phyloP scores from a whole-genome alignment of 176 grass and related monocot species.

The Bolboschoenus planiculmis region DNA sequence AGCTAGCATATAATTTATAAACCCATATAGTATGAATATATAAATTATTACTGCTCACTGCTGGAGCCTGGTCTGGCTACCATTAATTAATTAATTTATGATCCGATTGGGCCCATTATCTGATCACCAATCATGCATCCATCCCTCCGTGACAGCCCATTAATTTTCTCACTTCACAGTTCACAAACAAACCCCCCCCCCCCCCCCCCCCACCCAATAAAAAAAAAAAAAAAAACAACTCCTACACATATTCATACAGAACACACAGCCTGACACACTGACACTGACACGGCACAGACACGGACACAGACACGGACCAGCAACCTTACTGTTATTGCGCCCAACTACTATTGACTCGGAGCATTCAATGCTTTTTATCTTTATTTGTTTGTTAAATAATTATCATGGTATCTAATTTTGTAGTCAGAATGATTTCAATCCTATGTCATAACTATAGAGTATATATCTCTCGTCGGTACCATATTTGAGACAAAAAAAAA shows the following conservation, averaged over 20 bases:
- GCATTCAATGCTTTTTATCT: not conserved
- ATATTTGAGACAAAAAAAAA: not conserved
- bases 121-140: not conserved
- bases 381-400: not conserved
- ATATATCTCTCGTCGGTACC: not conserved
- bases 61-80: not conserved
- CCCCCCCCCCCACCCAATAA: too few relatives aligned
- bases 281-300: not conserved
- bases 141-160: constrained; percentile 9
- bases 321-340: constrained; percentile 3
- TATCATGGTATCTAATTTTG: not conserved
- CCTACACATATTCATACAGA: not conserved
- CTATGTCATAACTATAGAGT: too few relatives aligned
- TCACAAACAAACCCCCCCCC: too few relatives aligned
- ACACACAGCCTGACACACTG: constrained; percentile 15
- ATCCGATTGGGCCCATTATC: not conserved
- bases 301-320: not conserved
- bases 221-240: too few relatives aligned
- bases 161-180: not conserved
- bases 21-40: not conserved
- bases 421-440: not conserved
- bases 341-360: not conserved
- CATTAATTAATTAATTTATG: constrained; percentile 1
- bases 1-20: not conserved
- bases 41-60: not conserved